phyloP scores from a whole-genome alignment of 139 green algal genomes.

The Nannochloris sp. region DNA sequence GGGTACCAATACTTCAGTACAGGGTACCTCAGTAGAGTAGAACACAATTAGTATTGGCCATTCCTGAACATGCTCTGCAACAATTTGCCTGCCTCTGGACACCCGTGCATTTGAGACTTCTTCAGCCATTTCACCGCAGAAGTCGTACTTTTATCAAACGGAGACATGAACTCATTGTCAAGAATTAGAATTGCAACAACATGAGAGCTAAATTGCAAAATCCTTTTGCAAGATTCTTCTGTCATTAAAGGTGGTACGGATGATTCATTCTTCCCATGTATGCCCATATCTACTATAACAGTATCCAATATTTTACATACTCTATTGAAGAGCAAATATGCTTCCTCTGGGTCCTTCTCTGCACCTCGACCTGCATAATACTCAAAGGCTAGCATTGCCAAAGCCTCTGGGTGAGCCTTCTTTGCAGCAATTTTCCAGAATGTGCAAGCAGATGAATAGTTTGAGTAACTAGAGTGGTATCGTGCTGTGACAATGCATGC shows the following conservation, averaged over 20 bases:
- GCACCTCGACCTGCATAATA: constrained; percentile 4
- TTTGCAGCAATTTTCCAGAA: constrained; percentile 5
- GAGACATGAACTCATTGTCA: constrained; percentile 4
- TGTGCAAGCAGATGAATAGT: neutral
- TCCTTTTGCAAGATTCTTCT: neutral
- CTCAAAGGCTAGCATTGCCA: neutral
- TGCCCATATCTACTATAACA: neutral
- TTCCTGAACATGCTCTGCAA: constrained; percentile 6
- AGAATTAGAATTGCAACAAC: constrained; percentile 3
- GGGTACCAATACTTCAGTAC: too few species aligned
- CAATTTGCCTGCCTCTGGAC: constrained; percentile 6
- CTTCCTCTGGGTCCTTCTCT: constrained; percentile 2
- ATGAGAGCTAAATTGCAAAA: neutral
- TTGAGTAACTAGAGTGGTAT: neutral
- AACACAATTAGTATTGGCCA: constrained; percentile 7
- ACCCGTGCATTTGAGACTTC: neutral
- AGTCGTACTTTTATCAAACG: neutral
- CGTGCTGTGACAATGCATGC: too few species aligned
- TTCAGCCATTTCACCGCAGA: constrained; percentile 10
- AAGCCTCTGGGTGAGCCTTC: constrained; percentile 7
- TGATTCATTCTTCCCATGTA: neutral
- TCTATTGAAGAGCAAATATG: constrained; percentile 3
- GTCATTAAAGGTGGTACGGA: neutral
- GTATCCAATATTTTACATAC: neutral
- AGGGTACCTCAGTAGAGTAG: too few species aligned